Evolutionary conservation across 1,284 basidiomycete genomes (phyloP), one percentile per base, ranked within the genome.

Genomic region (Rhodotorula sp.): DNA sequence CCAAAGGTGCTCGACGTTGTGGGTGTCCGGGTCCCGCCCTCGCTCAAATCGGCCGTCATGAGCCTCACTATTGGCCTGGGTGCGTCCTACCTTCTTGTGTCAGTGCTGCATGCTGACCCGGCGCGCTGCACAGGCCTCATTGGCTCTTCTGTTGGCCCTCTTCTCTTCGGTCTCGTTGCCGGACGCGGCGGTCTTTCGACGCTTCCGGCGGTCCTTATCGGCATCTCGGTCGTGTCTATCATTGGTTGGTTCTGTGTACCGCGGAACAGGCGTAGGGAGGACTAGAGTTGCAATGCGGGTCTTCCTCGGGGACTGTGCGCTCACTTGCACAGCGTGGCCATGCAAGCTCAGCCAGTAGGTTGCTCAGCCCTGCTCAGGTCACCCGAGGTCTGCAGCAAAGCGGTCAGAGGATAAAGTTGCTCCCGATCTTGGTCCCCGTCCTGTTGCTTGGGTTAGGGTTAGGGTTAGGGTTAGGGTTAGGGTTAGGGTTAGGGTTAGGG

Each of bases 211-310:
- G 71, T 72, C 4, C 42, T 76, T 34, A 70, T 73, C 49, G 65
- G 66, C n/a, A 50, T 63, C 25, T 46, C 21, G 2, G 56, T 64
- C 34, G n/a, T 60, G 16, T 48, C 46, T 10, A 59, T 53, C 19
- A 61, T 23, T 0, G 62, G 25, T 7, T 76, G 74, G 74, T 17
- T 21, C 5, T 23, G 67, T 10, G 46, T 76, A 27, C 74, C 74
- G 0, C 65, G 53, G 64, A 76, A 76, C 70, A 48, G 65, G 23
- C 41, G 74, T n/a, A 68, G 72, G 63, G 74, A 76, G 50, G 74
- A 76, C 50, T 76, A 74, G 66, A 50, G 5, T 34, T 34, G 34
- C 34, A 34, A 34, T 34, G 34, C 34, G 34, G 34, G 34, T 34
- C 34, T 34, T 34, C 34, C 5, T 34, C 5, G 34, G 34, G 34